phyloP scores from a whole-genome alignment of 129 eudicot species.

The Cynara cardunculus region DNA sequence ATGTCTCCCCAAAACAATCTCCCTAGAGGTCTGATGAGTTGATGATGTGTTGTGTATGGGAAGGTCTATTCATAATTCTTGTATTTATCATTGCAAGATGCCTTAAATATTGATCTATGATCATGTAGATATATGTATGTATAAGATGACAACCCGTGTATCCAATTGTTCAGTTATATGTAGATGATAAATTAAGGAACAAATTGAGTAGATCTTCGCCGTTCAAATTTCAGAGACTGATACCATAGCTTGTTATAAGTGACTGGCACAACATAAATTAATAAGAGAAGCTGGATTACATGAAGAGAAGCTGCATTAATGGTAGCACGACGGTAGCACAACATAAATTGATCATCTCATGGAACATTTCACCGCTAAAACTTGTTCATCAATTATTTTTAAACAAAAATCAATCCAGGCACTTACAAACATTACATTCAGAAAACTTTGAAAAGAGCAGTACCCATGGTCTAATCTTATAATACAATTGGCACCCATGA shows the following conservation, averaged over 20 bases:
- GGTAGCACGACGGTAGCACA: conserved; percentile 14
- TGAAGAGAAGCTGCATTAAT: conserved; percentile 2
- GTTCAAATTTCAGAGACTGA: background rate
- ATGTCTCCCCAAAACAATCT: background rate
- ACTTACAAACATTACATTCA: conserved; percentile 15
- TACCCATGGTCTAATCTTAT: conserved; percentile 21
- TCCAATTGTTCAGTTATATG: background rate
- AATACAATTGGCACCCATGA: conserved; percentile 22
- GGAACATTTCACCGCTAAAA: background rate
- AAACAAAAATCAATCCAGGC: background rate
- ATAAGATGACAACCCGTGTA: background rate
- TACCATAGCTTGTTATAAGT: background rate
- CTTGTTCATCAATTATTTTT: background rate
- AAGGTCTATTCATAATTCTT: background rate
- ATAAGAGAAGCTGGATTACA: background rate
- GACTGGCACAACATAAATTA: background rate
- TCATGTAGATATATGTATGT: background rate
- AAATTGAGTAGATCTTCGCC: background rate
- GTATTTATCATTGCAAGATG: background rate
- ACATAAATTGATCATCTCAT: background rate
- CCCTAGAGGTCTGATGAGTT: background rate
- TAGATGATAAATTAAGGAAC: background rate
- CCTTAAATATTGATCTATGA: background rate
- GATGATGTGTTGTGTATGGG: background rate
- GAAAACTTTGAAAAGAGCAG: background rate